These are phyloP conservation scores for Aspergillus asperescens DNA, from an alignment of 495 filamentous ascomycete genomes.

Conservation along the genomic window DNA sequence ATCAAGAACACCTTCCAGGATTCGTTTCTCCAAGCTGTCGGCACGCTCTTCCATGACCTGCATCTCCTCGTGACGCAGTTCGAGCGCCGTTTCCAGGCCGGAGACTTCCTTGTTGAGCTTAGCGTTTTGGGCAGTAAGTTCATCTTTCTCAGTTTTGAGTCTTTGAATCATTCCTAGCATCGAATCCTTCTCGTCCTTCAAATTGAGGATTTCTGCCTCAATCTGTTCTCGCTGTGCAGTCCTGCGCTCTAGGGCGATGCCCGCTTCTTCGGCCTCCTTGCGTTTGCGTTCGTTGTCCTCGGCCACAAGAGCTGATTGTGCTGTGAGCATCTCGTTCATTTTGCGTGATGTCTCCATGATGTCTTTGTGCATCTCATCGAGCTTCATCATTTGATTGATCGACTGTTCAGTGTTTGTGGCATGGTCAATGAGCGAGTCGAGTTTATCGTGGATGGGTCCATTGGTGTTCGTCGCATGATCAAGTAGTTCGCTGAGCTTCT, in stretches of 20 bases:
- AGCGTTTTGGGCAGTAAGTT: constrained; percentile 64
- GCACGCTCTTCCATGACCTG: constrained; percentile 82
- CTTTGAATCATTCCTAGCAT: constrained; percentile 52
- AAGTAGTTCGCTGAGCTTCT: constrained; percentile 55
- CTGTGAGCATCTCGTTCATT: constrained; percentile 77
- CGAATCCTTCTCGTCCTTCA: constrained; percentile 61
- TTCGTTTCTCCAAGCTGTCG: constrained; percentile 81
- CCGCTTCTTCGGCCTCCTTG: constrained; percentile 75
- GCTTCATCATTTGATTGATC: constrained; percentile 61
- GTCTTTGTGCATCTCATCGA: constrained; percentile 85
- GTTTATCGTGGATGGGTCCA: constrained; percentile 75
- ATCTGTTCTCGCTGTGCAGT: constrained; percentile 73
- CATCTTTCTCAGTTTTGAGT: constrained; percentile 65
- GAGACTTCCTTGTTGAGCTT: constrained; percentile 78
- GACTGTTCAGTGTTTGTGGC: constrained; percentile 36
- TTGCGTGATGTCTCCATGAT: constrained; percentile 81
- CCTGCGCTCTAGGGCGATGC: constrained; percentile 70
- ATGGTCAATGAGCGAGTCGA: constrained; percentile 36
- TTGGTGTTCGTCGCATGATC: constrained; percentile 43
- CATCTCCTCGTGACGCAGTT: constrained; percentile 84
- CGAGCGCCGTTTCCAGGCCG: constrained; percentile 79
- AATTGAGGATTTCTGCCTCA: constrained; percentile 60
- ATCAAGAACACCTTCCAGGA: constrained; percentile 91
- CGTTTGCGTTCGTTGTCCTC: constrained; percentile 76
- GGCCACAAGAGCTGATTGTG: constrained; percentile 70